Base-by-base conservation (phyloP, 148 eudicot species). In the Heliosperma pusillum region DNA sequence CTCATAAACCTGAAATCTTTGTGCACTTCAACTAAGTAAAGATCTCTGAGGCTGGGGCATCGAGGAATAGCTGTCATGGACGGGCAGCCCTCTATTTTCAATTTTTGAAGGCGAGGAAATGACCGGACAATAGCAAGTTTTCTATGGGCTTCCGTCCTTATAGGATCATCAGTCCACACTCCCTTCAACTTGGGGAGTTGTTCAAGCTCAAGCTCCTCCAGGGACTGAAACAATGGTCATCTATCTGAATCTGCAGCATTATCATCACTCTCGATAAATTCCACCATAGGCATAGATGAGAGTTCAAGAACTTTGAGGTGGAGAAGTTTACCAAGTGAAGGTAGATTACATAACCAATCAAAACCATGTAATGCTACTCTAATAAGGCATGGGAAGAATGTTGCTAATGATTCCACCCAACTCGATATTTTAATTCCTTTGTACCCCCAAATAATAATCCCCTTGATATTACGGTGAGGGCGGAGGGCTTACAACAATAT, bases 271-370 rank as follows among this genome's bases (percentile, higher is more conserved):
- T 74, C 76, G 17, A 62, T 42, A 45, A 12, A 62, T 22, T 74
- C 69, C 10, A 74, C 33, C n/a, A 62, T 24, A 21, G 59, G 57
- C 76, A 74, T 40, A 12, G 19, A 22, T 16, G 10, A 1, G 24
- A 74, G 69, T 17, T 10, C 16, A 62, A 74, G 69, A 42, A 24
- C 5, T 74, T 44, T 74, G 13, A 74, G 76, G 65, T 74, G 69
- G 9, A 2, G 15, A 15, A 74, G 76, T 44, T 62, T 69, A 62
- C 69, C 45, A 27, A 74, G 12, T 2, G 19, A 26, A 11, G 76
- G 69, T 4, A 62, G 36, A 45, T 24, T n/a, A 17, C 1, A 50
- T 47, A 74, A 25, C 15, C 20, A 64, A 8, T 17, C 24, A 47
- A 61, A 74, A 74, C 64, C 16, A 12, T 0, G 4, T 17, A 74